These are phyloP conservation scores for Backusella luteola DNA, from an alignment of 192 early-diverging fungal species.

Conservation along the genomic window DNA sequence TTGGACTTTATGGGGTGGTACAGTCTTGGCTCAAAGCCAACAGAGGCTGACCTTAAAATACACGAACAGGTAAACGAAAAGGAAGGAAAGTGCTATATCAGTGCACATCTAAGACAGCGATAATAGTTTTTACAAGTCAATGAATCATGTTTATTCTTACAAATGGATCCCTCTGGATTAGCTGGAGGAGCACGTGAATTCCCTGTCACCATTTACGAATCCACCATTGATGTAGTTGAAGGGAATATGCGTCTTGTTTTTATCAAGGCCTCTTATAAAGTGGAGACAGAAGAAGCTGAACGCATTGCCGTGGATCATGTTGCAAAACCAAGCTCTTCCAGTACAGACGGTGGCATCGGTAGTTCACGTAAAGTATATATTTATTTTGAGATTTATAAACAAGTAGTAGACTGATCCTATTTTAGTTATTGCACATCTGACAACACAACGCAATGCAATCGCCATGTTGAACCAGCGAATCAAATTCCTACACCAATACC, in stretches of 20 bases:
- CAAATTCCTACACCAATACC: conserved; percentile 66
- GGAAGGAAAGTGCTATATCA: background rate
- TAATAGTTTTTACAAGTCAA: conserved; percentile 68
- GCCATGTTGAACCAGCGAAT: conserved; percentile 77
- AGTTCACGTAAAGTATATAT: conserved; percentile 47
- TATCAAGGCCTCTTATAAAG: conserved; percentile 62
- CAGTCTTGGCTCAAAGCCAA: conserved; percentile 60
- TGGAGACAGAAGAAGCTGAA: conserved; percentile 86
- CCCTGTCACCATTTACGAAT: conserved; percentile 78
- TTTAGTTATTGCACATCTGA: conserved; percentile 67
- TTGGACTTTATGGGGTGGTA: conserved; percentile 90
- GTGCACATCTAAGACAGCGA: background rate
- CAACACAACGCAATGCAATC: conserved; percentile 76
- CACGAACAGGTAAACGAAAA: conserved; percentile 65
- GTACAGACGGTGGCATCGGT: conserved; percentile 50
- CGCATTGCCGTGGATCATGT: conserved; percentile 87
- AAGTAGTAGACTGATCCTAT: background rate
- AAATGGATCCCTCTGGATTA: conserved; percentile 60
- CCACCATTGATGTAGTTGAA: conserved; percentile 64
- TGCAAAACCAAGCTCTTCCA: conserved; percentile 56
- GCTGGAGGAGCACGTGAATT: conserved; percentile 55
- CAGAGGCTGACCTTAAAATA: conserved; percentile 59
- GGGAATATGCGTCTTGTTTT: conserved; percentile 60
- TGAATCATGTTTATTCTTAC: conserved; percentile 74
- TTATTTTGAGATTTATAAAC: background rate